A percentile compares a stretch with the other conserved stretches of the same genome.
These are phyloP conservation scores for Fraxinus floribunda DNA, from an alignment of 305 asterid genomes.

Conservation along the genomic window DNA sequence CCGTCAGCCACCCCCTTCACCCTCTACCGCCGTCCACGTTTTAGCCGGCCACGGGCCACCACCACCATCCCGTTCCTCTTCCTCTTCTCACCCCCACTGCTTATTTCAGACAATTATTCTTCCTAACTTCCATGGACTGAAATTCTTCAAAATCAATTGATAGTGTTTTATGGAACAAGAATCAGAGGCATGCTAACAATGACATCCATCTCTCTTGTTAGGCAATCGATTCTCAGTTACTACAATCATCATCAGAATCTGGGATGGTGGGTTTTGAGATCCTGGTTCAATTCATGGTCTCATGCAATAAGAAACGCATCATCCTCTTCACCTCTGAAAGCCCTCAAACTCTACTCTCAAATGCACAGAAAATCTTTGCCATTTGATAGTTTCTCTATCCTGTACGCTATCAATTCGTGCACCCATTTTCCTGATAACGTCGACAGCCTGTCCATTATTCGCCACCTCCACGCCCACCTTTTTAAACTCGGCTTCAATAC, in stretches of 20 bases:
- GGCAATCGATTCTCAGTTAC: not conserved
- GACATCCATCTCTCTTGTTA: not conserved
- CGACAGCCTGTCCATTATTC: slow-evolving; percentile 19
- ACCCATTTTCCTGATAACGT: slow-evolving; percentile 26
- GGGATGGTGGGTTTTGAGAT: not conserved
- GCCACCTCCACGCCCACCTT: slow-evolving; percentile 58
- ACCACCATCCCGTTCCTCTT: not conserved
- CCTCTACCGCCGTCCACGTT: not conserved
- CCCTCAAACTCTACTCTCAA: slow-evolving; percentile 34
- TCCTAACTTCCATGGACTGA: not conserved
- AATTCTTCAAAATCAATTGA: not conserved
- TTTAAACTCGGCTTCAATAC: slow-evolving; percentile 45
- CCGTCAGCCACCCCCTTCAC: not conserved
- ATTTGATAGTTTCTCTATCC: slow-evolving; percentile 34
- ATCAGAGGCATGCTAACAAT: not conserved
- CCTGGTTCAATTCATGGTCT: slow-evolving; percentile 36
- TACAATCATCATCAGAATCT: not conserved
- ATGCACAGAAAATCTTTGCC: slow-evolving; percentile 35
- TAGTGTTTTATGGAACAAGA: not conserved
- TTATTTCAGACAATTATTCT: not conserved
- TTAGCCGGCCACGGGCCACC: not conserved
- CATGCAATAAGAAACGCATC: slow-evolving; percentile 26
- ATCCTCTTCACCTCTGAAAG: slow-evolving; percentile 32
- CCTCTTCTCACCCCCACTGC: not conserved
- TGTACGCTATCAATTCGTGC: slow-evolving; percentile 45